Percentiles rank a stretch among this genome's conserved stretches.
Evolutionary conservation across 345 rosid genomes (phyloP).

Genomic region (Trapa bicornis): DNA sequence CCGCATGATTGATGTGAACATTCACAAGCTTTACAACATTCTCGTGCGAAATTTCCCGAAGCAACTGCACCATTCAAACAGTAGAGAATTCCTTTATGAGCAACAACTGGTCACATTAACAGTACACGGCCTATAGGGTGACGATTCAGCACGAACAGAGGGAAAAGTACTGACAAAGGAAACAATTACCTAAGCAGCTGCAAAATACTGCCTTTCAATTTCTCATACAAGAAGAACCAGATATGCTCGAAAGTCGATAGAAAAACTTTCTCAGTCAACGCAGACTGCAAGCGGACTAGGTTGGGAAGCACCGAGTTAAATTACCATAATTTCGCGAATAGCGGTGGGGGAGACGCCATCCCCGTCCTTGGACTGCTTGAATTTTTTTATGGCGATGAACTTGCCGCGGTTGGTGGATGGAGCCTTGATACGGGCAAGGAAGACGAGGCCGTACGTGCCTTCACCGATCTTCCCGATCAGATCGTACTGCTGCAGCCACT

Average conservation of each 20-base stretch:
- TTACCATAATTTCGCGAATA: constrained; percentile 85
- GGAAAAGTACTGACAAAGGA: neutral
- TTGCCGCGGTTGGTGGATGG: constrained; percentile 58
- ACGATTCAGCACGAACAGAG: neutral
- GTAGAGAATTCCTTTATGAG: neutral
- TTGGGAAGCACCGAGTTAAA: neutral
- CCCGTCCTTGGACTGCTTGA: constrained; percentile 98
- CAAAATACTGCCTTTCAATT: neutral
- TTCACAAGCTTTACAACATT: constrained; percentile 96
- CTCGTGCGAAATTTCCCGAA: constrained; percentile 86
- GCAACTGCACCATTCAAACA: constrained; percentile 31
- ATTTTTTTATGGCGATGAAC: constrained; percentile 92
- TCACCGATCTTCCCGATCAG: constrained; percentile 98
- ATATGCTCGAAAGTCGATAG: neutral
- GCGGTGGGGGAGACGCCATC: constrained; percentile 99
- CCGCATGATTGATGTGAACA: constrained; percentile 88
- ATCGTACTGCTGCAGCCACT: constrained; percentile 97
- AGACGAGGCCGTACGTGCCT: constrained; percentile 97
- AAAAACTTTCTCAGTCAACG: neutral
- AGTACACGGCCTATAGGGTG: neutral
- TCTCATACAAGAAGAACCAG: neutral
- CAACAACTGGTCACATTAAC: neutral
- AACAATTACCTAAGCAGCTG: neutral
- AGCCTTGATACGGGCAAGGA: constrained; percentile 74
- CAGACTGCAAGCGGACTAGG: neutral